Base-by-base conservation (phyloP, 2,329 filamentous ascomycete species). In the Byssoonygena ceratinophila region DNA sequence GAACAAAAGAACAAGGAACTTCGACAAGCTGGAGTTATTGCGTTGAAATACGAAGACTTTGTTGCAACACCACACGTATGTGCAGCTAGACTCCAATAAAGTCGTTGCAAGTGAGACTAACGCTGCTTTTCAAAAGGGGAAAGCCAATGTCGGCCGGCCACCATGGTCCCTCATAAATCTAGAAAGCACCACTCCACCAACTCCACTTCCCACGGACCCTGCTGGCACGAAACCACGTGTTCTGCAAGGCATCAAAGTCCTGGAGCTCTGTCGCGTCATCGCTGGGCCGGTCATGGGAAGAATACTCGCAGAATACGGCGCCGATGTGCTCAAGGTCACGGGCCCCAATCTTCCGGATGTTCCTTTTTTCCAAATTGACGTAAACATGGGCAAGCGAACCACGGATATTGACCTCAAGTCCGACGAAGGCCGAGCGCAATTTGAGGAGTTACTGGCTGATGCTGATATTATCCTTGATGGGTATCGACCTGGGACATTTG, bases 181-280 rank as follows among this genome's bases (percentile, higher is more conserved):
- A 1, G 77, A 81, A 57, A 61, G 63, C 0, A 61, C 67, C 4
- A 78, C 80, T 2, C 74, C 75, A 2, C 73, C 75, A 6, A 64
- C 67, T 2, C 71, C 70, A 5, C 60, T 80, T 48, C 54, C 62
- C 9, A 41, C 37, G 3, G 47, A 52, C 25, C 43, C 32, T 41
- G 25, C 25, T 25, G 43, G 40, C 25, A 39, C 39, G 16, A 44
- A 50, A 11, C 54, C 54, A 67, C 78, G 2, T 80, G 84, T 59
- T 73, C 80, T 71, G 54, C 74, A 61, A 5, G 84, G 84, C 0
- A 74, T 88, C 64, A 84, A 83, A 58, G 84, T 89, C 4, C 74
- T 89, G 4, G 85, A 90, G 62, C 70, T 89, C 27, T 85, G 83
- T 62, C 80, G 84, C 37, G 82, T 88, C 60, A 87, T 89, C 57